Percentiles rank a stretch among this genome's conserved stretches.
These are phyloP conservation scores for Lactarius hengduanensis DNA, from an alignment of 768 basidiomycete species.

Conservation along the genomic window DNA sequence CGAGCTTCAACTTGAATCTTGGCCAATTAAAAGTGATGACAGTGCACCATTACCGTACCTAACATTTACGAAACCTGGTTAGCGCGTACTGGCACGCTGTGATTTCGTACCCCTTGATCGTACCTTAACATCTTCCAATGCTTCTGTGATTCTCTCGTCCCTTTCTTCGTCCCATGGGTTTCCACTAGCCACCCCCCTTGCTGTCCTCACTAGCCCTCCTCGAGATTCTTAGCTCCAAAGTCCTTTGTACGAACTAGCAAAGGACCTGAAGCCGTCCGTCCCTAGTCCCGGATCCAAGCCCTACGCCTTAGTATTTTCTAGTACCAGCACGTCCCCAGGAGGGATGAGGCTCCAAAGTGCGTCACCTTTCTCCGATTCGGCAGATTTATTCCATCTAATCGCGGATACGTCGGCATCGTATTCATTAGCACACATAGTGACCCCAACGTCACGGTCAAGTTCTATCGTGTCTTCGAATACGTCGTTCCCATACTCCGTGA, in stretches of 20 bases:
- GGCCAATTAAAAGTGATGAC: too few species aligned
- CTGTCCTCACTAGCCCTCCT: background rate
- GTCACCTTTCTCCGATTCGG: background rate
- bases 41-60: too few species aligned
- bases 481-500: background rate
- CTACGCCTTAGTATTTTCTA: background rate
- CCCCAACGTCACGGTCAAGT: background rate
- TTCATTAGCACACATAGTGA: background rate
- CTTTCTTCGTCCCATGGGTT: background rate
- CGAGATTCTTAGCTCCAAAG: background rate
- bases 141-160: background rate
- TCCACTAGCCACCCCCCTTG: background rate
- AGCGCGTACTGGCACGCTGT: too few species aligned
- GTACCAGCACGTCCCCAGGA: background rate
- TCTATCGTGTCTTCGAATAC: background rate
- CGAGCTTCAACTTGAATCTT: too few species aligned
- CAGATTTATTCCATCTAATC: background rate
- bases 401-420: too few species aligned
- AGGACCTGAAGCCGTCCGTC: background rate
- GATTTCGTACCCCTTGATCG: too few species aligned
- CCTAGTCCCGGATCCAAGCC: background rate
- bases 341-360: background rate
- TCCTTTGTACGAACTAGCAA: background rate
- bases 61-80: too few species aligned
- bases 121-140: too few species aligned